A percentile compares a stretch with the other conserved stretches of the same genome.
Conservation (phyloP, 1,284 basidiomycete species). For the Coniferiporia weirii region DNA sequence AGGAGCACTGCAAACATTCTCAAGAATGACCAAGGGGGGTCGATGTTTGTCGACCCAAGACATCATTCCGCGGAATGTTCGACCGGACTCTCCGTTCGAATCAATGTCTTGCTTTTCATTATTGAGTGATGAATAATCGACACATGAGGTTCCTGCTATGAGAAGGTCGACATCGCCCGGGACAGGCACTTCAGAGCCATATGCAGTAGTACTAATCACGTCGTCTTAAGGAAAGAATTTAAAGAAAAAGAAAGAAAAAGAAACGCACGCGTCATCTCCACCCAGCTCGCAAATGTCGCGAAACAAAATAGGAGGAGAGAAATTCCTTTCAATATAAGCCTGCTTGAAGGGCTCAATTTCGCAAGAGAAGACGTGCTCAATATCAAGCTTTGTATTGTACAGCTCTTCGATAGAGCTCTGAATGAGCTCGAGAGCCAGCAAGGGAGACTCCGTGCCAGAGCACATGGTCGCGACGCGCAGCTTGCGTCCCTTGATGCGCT, state of each 20-base stretch:
- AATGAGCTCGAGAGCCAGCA: conserved; percentile 86
- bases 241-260: conserved; percentile 1
- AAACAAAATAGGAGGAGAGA: conserved; percentile 86
- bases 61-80: conserved; percentile 89
- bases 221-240: conserved; percentile 18
- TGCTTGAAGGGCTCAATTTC: conserved; percentile 99
- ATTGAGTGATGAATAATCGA: conserved; percentile 94
- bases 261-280: conserved; percentile 62
- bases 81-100: conserved; percentile 84
- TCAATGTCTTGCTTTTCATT: conserved; percentile 89
- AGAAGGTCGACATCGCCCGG: conserved; percentile 89
- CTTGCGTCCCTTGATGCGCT: conserved; percentile 74
- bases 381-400: conserved; percentile 58
- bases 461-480: conserved; percentile 97
- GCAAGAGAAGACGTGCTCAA: conserved; percentile 95
- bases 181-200: conserved; percentile 80
- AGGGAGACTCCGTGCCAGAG: conserved; percentile 92
- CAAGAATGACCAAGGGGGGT: conserved; percentile 87
- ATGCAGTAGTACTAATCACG: conserved; percentile 73
- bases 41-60: conserved; percentile 85
- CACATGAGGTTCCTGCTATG: conserved; percentile 92
- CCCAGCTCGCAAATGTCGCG: conserved; percentile 93
- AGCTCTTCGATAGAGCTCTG: conserved; percentile 70
- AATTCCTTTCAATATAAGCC: conserved; percentile 96
- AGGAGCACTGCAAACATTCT: conserved; percentile 91